These are phyloP conservation scores for Colletotrichum melonis DNA, from an alignment of 2,329 filamentous ascomycete species.

Conservation along the genomic window DNA sequence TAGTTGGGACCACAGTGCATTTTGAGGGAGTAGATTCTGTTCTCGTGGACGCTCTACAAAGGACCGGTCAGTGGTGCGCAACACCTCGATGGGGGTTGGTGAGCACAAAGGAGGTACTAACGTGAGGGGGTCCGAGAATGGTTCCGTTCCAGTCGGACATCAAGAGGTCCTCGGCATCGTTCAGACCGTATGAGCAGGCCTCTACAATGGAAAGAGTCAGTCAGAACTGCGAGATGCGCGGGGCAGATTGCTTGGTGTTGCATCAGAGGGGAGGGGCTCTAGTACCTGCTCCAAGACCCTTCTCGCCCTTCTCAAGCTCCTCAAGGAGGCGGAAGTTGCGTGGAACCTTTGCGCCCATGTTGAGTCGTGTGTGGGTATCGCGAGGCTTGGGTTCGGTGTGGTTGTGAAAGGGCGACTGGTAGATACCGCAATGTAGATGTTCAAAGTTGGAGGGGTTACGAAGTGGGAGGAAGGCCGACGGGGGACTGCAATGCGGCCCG, in stretches of 20 bases:
- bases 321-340: constrained; percentile 97
- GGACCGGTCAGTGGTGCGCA: constrained; percentile 16
- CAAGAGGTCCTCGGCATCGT: constrained; percentile 91
- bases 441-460: constrained; percentile 27
- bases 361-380: not conserved
- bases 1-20: constrained; percentile 94
- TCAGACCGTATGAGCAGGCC: constrained; percentile 95
- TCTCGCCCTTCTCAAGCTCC: constrained; percentile 99
- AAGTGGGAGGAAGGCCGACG: constrained; percentile 10
- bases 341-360: constrained; percentile 73
- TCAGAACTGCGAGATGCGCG: constrained; percentile 19
- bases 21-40: constrained; percentile 97
- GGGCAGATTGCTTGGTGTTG: not conserved
- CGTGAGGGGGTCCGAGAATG: constrained; percentile 95
- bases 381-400: not conserved
- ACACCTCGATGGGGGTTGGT: not conserved
- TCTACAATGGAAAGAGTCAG: constrained; percentile 63
- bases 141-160: constrained; percentile 99
- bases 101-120: constrained; percentile 58
- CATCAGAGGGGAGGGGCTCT: constrained; percentile 37
- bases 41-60: constrained; percentile 89
- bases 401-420: not conserved
- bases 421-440: not conserved
- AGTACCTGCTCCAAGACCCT: constrained; percentile 89
- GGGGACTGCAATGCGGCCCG: constrained; percentile 2